Evolutionary conservation across 2,329 filamentous ascomycete genomes (phyloP), one percentile per base, ranked within the genome.

Genomic region (Ascochyta clinopodiicola): DNA sequence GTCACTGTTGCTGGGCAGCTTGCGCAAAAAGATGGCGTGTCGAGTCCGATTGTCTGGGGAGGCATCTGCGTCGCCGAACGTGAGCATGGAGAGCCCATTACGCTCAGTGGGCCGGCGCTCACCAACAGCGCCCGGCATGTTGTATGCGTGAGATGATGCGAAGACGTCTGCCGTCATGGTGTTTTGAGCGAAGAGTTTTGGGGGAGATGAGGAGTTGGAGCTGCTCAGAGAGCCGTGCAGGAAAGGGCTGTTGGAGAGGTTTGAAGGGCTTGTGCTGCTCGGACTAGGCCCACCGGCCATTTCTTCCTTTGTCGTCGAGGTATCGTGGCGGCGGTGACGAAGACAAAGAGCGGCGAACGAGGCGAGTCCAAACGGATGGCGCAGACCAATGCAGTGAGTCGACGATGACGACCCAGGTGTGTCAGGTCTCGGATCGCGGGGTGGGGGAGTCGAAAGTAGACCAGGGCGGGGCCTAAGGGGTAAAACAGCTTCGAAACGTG

Each of bases 1-100:
- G 65, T 81, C 84, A 38, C 82, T 87, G 68, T 81, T 86, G 56
- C 78, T 80, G 4, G 86, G 84, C 13, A 88, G 77, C 63, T 82
- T 84, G 66, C 84, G 84, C 75, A 88, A 79, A 51, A 85, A 72
- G 57, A 88, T 78, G 48, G 73, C 66, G 44, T 74, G 67, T 31
- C 62, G 62, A 39, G 51, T 59, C 42, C 68, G 70, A 45, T 53
- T 46, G 6, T 69, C 68, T 32, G 66, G 56, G 42, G 57, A 64
- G 19, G 61, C 54, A 29, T 76, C 72, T 44, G 66, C 62, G 56
- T 75, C 73, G 63, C 68, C 70, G 53, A 73, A 68, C n/a, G 69
- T 68, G 35, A 76, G 67, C 46, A 74, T 66, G 27, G 71, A 71
- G 34, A 68, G 62, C 51, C 64, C 68, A 57, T 67, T 72, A 61